Evolutionary conservation across 495 filamentous ascomycete genomes (phyloP).

Genomic region (Pseudevernia furfuracea): DNA sequence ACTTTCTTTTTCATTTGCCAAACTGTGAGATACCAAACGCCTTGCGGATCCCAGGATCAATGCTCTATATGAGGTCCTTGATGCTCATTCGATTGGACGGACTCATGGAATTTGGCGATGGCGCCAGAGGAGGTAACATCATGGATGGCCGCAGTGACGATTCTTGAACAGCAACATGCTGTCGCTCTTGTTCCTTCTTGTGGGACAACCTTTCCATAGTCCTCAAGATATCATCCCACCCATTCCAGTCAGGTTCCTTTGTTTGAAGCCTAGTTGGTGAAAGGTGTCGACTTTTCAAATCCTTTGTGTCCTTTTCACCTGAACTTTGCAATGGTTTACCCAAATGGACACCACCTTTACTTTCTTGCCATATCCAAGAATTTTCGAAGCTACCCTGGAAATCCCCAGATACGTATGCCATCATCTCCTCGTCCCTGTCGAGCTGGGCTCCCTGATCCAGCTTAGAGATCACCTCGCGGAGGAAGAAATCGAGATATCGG

Average conservation of each 20-base stretch:
- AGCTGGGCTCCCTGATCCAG: constrained; percentile 46
- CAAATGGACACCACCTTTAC: constrained; percentile 35
- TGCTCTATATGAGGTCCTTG: constrained; percentile 18
- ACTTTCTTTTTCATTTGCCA: neutral
- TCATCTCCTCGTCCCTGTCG: constrained; percentile 80
- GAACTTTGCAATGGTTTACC: constrained; percentile 14
- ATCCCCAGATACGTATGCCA: constrained; percentile 83
- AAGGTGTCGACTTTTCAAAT: constrained; percentile 12
- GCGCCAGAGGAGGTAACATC: constrained; percentile 17
- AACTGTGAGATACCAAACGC: neutral
- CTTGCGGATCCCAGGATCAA: neutral
- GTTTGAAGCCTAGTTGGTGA: constrained; percentile 16
- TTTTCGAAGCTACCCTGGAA: constrained; percentile 75
- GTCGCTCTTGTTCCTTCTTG: constrained; percentile 20
- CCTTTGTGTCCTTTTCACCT: constrained; percentile 11
- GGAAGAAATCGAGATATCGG: constrained; percentile 76
- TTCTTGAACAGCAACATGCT: constrained; percentile 1
- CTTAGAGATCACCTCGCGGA: constrained; percentile 54
- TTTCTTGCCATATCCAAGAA: constrained; percentile 80
- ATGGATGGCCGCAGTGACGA: constrained; percentile 14
- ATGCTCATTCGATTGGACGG: constrained; percentile 23
- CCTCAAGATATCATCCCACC: constrained; percentile 17
- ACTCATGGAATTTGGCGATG: constrained; percentile 13
- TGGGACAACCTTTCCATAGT: constrained; percentile 28
- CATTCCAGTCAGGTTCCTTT: constrained; percentile 32